Base-by-base conservation (phyloP, 2,329 filamentous ascomycete species). In the Endothia cerciana region DNA sequence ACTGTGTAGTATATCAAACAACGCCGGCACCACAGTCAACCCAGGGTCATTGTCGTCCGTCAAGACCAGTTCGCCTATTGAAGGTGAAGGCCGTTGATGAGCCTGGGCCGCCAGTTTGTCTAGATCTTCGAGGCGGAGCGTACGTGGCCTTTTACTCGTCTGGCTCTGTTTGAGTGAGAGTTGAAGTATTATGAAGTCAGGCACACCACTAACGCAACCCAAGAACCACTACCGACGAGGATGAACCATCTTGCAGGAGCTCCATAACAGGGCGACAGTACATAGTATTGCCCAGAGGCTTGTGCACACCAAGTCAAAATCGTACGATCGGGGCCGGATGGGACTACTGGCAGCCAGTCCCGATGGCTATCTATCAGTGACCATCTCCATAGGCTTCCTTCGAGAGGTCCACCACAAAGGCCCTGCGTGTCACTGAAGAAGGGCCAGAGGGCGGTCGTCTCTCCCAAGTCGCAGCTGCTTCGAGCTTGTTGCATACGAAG, bases 31-130 rank as follows among this genome's bases (percentile, higher is more conserved):
- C 47, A 47, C 36, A 40, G 40, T 25, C 56, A 45, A 38, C 49
- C 64, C 43, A 68, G 66, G 66, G 66, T 68, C 66, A 68, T 56
- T 68, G 66, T 68, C 66, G 57, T 58, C 66, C 63, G 65, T 30
- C 38, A 19, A 62, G 19, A 15, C 19, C 43, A 15, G 56, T 58
- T n/a, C 22, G 38, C 40, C 57, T 45, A 40, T 25, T 28, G 13
- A 25, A 38, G 25, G 10, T n/a, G 11, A n/a, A 22, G 36, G 55
- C 55, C 36, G 33, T 8, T 58, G 55, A 28, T 58, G 38, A 17
- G 55, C n/a, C 51, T 36, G 28, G 51, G 28, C 51, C 51, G 51
- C 30, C 51, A 33, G 17, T 36, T n/a, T n/a, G 13, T 7, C 30
- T 33, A 6, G 19, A 36, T 19, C 28, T 15, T 55, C 30, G 28